phyloP scores from a whole-genome alignment of 768 basidiomycete species.

The Mycena rosella region DNA sequence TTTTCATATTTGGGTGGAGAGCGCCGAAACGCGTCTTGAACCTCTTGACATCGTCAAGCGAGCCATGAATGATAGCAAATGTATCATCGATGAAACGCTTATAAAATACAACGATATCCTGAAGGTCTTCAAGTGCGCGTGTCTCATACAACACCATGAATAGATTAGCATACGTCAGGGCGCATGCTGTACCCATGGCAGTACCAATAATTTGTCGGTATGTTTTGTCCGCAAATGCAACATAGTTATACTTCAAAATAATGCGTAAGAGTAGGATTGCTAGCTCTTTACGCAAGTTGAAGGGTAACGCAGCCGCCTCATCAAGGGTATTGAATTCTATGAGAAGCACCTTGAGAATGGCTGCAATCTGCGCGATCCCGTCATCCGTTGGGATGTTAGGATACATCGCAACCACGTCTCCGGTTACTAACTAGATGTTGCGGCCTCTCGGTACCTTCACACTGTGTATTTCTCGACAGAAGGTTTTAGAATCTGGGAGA shows the following conservation, averaged over 20 bases:
- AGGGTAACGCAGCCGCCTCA: too few species aligned
- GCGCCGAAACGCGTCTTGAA: too few species aligned
- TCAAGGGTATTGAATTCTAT: too few species aligned
- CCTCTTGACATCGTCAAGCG: too few species aligned
- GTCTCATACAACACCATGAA: constrained; percentile 23
- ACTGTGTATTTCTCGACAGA: neutral
- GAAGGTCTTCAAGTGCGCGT: constrained; percentile 13
- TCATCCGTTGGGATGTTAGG: too few species aligned
- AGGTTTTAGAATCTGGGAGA: neutral
- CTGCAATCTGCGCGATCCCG: too few species aligned
- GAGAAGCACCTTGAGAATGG: too few species aligned
- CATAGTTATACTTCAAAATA: constrained; percentile 31
- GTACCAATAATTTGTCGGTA: constrained; percentile 31
- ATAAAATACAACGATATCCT: constrained; percentile 17
- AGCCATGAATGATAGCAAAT: too few species aligned
- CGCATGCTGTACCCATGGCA: constrained; percentile 31
- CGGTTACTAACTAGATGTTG: neutral
- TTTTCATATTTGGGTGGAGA: too few species aligned
- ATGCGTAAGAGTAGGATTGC: too few species aligned
- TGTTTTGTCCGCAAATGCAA: constrained; percentile 17
- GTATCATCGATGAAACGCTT: too few species aligned
- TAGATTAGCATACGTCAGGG: constrained; percentile 33
- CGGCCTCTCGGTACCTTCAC: neutral
- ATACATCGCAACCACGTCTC: constrained; percentile 13
- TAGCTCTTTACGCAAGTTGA: too few species aligned